phyloP scores from a whole-genome alignment of 116 monocot genomes.

The Papilionanthe hybrid region DNA sequence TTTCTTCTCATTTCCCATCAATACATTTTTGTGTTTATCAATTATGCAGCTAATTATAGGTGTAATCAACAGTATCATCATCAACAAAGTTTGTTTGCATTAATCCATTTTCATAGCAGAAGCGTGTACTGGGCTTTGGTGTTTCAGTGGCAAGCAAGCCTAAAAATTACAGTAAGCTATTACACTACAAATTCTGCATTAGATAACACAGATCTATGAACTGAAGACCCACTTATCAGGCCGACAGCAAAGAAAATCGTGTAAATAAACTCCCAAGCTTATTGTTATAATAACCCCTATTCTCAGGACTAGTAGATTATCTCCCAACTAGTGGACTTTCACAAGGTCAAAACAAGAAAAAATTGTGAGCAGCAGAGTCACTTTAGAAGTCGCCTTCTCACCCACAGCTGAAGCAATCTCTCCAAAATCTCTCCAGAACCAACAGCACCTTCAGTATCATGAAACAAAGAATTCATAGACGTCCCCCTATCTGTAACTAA shows the following conservation, averaged over 20 bases:
- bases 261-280: background rate
- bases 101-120: background rate
- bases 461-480: background rate
- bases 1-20: background rate
- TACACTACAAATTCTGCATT: background rate
- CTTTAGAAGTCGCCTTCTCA: background rate
- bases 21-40: background rate
- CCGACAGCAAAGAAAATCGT: background rate
- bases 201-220: background rate
- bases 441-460: background rate
- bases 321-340: background rate
- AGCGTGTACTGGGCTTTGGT: background rate
- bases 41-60: background rate
- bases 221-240: background rate
- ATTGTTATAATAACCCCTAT: background rate
- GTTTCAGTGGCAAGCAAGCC: background rate
- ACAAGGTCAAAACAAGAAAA: background rate
- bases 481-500: background rate
- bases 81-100: background rate
- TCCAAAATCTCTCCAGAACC: background rate
- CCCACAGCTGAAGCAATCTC: background rate
- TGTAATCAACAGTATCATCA: background rate
- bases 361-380: background rate
- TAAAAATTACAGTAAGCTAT: background rate
- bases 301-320: background rate